Evolutionary conservation across 495 filamentous ascomycete genomes (phyloP).

Genomic region (Thozetella sp.): DNA sequence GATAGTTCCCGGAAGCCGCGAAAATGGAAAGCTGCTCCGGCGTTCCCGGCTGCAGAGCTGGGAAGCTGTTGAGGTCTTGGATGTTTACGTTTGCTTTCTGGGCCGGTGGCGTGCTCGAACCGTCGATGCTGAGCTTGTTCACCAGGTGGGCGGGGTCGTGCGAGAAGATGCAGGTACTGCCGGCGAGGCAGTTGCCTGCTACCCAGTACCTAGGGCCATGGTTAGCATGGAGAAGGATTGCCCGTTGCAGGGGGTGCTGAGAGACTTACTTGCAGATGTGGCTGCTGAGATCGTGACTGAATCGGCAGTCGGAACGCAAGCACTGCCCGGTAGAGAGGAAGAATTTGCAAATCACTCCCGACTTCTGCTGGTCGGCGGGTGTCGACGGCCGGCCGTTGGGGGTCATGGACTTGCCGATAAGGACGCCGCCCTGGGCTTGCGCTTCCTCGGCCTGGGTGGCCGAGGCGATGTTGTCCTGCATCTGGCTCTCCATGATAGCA

Average conservation of each 20-base stretch:
- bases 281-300: conserved; percentile 93
- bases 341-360: conserved; percentile 93
- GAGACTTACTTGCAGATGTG: conserved; percentile 95
- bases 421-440: conserved; percentile 47
- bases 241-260: neutral
- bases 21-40: conserved; percentile 60
- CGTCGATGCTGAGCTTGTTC: conserved; percentile 65
- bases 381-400: conserved; percentile 71
- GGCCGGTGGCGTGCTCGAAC: conserved; percentile 60
- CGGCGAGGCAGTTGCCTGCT: conserved; percentile 93
- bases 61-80: conserved; percentile 89
- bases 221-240: conserved; percentile 23
- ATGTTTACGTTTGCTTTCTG: conserved; percentile 73
- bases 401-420: conserved; percentile 91
- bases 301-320: conserved; percentile 91
- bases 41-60: conserved; percentile 66
- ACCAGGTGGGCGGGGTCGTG: conserved; percentile 89
- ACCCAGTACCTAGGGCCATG: conserved; percentile 78
- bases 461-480: conserved; percentile 38
- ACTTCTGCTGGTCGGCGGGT: conserved; percentile 69
- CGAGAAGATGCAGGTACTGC: conserved; percentile 93
- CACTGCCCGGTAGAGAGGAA: conserved; percentile 92
- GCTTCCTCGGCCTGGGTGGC: conserved; percentile 47
- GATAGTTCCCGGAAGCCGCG: conserved; percentile 53
- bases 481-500: conserved; percentile 72